Evolutionary conservation across 129 eudicot species (phyloP).

Genomic region (Tagetes patula): DNA sequence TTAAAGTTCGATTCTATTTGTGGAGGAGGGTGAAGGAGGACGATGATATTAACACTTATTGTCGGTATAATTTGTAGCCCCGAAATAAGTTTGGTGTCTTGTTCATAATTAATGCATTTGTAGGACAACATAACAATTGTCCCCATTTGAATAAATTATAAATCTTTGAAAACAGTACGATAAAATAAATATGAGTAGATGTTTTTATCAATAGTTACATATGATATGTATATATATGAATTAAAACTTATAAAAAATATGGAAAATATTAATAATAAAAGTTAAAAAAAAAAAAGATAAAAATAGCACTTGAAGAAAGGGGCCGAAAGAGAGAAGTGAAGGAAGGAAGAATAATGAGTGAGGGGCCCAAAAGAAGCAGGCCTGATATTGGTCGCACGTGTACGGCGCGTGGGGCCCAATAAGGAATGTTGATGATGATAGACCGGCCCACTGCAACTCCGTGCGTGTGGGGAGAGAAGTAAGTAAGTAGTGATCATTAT

Average conservation of each 20-base stretch:
- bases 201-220: neutral
- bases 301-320: slow-evolving; percentile 32
- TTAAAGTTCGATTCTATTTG: neutral
- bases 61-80: slow-evolving; percentile 20
- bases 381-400: slow-evolving; percentile 42
- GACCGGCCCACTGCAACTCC: slow-evolving; percentile 30
- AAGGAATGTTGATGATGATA: slow-evolving; percentile 41
- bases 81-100: slow-evolving; percentile 1
- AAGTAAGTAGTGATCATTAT: slow-evolving; percentile 40
- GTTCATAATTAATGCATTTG: slow-evolving; percentile 20
- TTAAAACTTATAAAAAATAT: too few species aligned
- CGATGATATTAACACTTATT: slow-evolving; percentile 12
- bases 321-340: slow-evolving; percentile 35
- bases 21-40: neutral
- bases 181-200: neutral
- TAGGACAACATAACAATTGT: slow-evolving; percentile 8
- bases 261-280: too few species aligned
- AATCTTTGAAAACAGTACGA: neutral
- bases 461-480: slow-evolving; percentile 47
- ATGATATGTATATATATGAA: neutral
- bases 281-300: neutral
- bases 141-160: neutral
- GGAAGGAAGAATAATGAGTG: slow-evolving; percentile 31
- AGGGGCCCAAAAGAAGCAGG: slow-evolving; percentile 44
- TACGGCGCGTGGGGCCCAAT: slow-evolving; percentile 44